Evolutionary conservation across 768 basidiomycete species (phyloP).

Genomic region (Daedaleopsis nitida): DNA sequence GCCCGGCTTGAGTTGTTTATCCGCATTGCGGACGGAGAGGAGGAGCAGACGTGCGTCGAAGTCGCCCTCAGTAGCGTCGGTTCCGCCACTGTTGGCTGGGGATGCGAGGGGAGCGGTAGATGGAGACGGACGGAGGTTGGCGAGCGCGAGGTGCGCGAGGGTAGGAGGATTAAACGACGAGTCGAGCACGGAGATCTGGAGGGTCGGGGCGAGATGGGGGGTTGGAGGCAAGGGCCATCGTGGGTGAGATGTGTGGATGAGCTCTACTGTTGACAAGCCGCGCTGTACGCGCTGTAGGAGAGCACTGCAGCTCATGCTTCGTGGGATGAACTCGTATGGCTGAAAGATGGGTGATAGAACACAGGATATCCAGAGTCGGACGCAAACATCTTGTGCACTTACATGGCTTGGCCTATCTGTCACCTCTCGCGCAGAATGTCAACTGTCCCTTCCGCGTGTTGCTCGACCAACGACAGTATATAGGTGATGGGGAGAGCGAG

Average conservation of each 20-base stretch:
- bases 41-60: slow-evolving; percentile 80
- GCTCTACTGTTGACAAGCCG: slow-evolving; percentile 51
- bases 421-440: too few species aligned
- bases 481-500: neutral
- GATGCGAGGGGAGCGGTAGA: slow-evolving; percentile 1
- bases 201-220: slow-evolving; percentile 19
- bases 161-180: slow-evolving; percentile 95
- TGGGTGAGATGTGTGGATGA: slow-evolving; percentile 61
- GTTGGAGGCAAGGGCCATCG: slow-evolving; percentile 61
- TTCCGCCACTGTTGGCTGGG: slow-evolving; percentile 12
- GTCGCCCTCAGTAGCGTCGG: slow-evolving; percentile 24
- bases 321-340: neutral
- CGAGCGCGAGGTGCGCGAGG: slow-evolving; percentile 78
- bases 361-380: too few species aligned
- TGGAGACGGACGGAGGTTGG: slow-evolving; percentile 42
- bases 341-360: too few species aligned
- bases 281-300: slow-evolving; percentile 42
- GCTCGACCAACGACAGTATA: too few species aligned
- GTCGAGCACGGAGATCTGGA: slow-evolving; percentile 78
- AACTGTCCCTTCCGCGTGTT: too few species aligned
- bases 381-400: too few species aligned
- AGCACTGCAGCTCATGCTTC: slow-evolving; percentile 15
- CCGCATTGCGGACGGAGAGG: slow-evolving; percentile 84
- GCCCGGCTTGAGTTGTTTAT: slow-evolving; percentile 70
- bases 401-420: too few species aligned